phyloP scores from a whole-genome alignment of 2,329 filamentous ascomycete genomes.

The Drechslera avenae region DNA sequence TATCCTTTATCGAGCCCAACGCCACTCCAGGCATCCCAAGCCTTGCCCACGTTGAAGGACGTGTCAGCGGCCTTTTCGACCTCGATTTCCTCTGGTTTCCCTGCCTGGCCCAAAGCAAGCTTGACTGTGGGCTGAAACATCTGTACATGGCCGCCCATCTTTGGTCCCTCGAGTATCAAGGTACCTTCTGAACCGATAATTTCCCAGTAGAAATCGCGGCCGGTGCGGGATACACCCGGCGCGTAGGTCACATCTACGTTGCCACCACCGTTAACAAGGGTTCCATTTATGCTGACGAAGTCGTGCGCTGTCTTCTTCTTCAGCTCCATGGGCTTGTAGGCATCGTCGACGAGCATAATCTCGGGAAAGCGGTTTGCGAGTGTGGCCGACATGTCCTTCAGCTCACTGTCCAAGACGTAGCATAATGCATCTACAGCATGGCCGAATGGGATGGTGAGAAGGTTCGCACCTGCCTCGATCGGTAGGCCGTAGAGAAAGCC shows the following conservation, averaged over 20 bases:
- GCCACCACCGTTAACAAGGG: constrained; percentile 29
- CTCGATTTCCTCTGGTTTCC: constrained; percentile 50
- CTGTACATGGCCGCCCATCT: constrained; percentile 43
- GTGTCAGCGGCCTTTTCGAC: constrained; percentile 56
- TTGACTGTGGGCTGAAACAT: constrained; percentile 50
- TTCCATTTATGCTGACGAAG: constrained; percentile 31
- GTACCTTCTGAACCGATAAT: constrained; percentile 47
- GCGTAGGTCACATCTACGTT: constrained; percentile 33
- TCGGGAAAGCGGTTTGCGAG: constrained; percentile 31
- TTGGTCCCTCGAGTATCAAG: constrained; percentile 34
- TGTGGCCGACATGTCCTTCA: constrained; percentile 33
- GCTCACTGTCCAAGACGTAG: constrained; percentile 35
- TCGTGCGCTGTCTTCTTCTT: constrained; percentile 38
- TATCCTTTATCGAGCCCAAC: constrained; percentile 30
- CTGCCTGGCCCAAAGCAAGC: constrained; percentile 37
- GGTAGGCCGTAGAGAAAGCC: constrained; percentile 57
- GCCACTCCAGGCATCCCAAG: constrained; percentile 63
- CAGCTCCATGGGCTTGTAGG: constrained; percentile 23
- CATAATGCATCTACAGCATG: constrained; percentile 41
- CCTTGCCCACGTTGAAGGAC: constrained; percentile 58
- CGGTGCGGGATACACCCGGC: constrained; percentile 24
- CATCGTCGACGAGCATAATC: constrained; percentile 23
- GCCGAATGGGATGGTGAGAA: constrained; percentile 51
- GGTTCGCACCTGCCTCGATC: constrained; percentile 52
- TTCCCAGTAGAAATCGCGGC: constrained; percentile 43